A percentile compares a stretch with the other conserved stretches of the same genome.
These are phyloP conservation scores for Heliamphora ciliata DNA, from an alignment of 179 eudicot genomes.

Conservation along the genomic window DNA sequence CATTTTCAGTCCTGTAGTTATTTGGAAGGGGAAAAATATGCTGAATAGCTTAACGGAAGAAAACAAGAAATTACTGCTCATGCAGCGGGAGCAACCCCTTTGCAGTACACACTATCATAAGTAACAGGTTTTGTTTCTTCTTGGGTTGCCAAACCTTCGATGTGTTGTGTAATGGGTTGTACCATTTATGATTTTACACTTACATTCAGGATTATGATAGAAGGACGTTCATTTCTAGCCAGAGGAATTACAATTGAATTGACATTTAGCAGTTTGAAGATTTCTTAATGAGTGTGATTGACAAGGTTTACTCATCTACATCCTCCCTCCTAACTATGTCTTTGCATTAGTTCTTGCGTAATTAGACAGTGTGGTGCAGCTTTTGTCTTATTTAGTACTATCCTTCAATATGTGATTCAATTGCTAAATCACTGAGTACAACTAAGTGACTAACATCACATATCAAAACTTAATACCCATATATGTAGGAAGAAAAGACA, in stretches of 20 bases:
- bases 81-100: background rate
- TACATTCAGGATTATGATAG: background rate
- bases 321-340: background rate
- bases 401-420: background rate
- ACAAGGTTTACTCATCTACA: background rate
- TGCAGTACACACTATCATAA: background rate
- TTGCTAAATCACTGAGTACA: too few species aligned
- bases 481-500: background rate
- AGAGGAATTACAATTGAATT: background rate
- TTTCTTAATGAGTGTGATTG: background rate
- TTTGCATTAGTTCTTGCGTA: background rate
- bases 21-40: background rate
- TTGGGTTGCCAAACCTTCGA: background rate
- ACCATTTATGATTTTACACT: background rate
- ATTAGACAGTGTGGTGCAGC: background rate
- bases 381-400: background rate
- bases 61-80: background rate
- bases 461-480: background rate
- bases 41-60: background rate
- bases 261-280: background rate
- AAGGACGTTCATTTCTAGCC: slow-evolving; percentile 10
- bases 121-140: background rate
- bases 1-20: background rate
- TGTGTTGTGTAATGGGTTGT: background rate
- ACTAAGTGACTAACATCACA: background rate